A percentile compares a stretch with the other conserved stretches of the same genome.
phyloP scores from a whole-genome alignment of 2,329 filamentous ascomycete species.

The Venturia pyrina region DNA sequence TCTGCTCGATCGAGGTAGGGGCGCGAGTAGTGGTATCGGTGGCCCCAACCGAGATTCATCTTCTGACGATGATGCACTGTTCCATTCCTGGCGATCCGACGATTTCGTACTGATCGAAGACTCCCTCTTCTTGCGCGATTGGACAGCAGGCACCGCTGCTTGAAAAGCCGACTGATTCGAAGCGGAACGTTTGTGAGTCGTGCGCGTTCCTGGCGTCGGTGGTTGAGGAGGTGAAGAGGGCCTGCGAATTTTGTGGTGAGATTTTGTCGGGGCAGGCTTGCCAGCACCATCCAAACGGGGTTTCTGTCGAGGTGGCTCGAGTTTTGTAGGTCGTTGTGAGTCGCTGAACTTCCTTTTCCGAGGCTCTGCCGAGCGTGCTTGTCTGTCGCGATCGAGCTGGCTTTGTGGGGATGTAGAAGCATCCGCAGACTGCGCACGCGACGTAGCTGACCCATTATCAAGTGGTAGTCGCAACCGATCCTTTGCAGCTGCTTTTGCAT shows the following conservation, averaged over 20 bases:
- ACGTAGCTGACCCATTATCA: slow-evolving; percentile 5
- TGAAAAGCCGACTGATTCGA: slow-evolving; percentile 11
- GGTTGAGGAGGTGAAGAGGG: slow-evolving; percentile 19
- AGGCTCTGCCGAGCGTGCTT: slow-evolving; percentile 27
- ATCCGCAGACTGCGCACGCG: slow-evolving; percentile 12
- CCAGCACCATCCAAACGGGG: slow-evolving; percentile 5
- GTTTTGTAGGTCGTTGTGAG: slow-evolving; percentile 23
- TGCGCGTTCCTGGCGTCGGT: slow-evolving; percentile 8
- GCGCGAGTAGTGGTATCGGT: slow-evolving; percentile 25
- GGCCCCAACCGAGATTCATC: slow-evolving; percentile 10
- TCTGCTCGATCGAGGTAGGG: slow-evolving; percentile 34
- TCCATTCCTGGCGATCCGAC: slow-evolving; percentile 11
- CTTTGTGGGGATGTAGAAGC: slow-evolving; percentile 17
- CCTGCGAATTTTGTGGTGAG: slow-evolving; percentile 17
- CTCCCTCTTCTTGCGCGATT: slow-evolving; percentile 11
- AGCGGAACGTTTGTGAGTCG: slow-evolving; percentile 12
- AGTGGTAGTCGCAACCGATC: background rate
- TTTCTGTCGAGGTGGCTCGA: slow-evolving; percentile 31
- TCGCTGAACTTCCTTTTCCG: slow-evolving; percentile 32
- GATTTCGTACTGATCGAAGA: slow-evolving; percentile 10
- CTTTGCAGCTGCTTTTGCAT: background rate
- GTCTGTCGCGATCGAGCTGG: slow-evolving; percentile 22
- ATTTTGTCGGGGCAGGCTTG: slow-evolving; percentile 16
- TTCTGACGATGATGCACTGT: slow-evolving; percentile 7
- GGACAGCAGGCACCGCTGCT: background rate